These are phyloP conservation scores for Solanum rostratum DNA, from an alignment of 257 asterid genomes.

Conservation along the genomic window DNA sequence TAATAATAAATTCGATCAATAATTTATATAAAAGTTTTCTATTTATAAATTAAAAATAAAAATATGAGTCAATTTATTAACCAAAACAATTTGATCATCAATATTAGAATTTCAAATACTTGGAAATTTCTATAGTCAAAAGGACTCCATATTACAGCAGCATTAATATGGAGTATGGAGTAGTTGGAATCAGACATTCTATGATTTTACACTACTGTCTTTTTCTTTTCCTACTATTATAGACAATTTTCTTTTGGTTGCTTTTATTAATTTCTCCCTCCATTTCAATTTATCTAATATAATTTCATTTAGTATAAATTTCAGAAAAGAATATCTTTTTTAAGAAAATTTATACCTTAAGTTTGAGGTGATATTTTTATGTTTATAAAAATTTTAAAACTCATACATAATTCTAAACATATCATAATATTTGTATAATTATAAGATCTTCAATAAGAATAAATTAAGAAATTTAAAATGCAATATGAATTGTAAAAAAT, in stretches of 20 bases:
- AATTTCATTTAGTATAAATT: no score
- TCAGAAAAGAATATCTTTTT: no score
- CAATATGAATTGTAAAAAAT: neutral
- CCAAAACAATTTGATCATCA: neutral
- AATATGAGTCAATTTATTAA: neutral
- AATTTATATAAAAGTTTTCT: neutral
- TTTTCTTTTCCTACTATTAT: neutral
- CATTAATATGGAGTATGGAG: neutral
- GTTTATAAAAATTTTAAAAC: no score
- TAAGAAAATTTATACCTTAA: no score
- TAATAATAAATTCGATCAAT: neutral
- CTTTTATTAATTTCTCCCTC: no score
- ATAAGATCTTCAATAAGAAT: neutral
- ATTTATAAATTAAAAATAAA: neutral
- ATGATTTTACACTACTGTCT: neutral
- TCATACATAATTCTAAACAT: no score
- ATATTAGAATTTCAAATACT: neutral
- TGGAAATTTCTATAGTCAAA: neutral
- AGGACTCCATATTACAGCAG: neutral
- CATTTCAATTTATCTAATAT: no score
- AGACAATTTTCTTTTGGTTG: neutral
- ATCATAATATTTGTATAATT: neutral
- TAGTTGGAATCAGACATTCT: neutral
- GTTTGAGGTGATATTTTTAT: no score
- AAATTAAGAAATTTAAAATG: neutral